Evolutionary conservation across 1,139 yeast species (phyloP), one percentile per base, ranked within the genome.

Genomic region (Lodderomyces metapsilosis): DNA sequence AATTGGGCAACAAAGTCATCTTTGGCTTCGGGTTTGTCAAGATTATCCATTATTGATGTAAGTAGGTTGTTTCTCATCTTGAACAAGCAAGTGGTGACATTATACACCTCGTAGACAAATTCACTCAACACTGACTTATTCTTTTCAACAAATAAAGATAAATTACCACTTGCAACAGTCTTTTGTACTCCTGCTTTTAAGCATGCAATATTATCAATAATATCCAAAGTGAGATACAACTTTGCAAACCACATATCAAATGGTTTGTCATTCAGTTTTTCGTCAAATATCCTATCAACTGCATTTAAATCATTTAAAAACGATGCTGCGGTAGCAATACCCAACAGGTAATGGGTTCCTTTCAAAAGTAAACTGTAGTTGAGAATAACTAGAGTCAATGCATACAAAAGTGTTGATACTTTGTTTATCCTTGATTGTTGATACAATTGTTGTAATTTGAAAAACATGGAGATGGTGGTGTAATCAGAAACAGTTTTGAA

Each of bases 231-330:
- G 37, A 73, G 68, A 52, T 76, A 77, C 18, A 82, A 61, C 48
- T 79, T 71, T 10, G 80, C 76, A 42, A 77, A 63, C 20, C 28
- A 15, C 4, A 37, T 71, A 63, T 10, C 74, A 48, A 37, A 67
- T 15, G 4, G 16, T n/a, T 54, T 49, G 5, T 51, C 42, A 5
- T 38, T 36, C 15, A 37, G 36, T 33, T 48, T 48, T 38, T 49
- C 57, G 47, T 49, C 55, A 32, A 54, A 46, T 51, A 66, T 68
- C 46, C 56, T 64, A 49, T 74, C 77, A 53, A 69, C 62, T 3
- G 82, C 64, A 47, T 73, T 74, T 57, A 78, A 75, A 51, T 82
- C 88, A 56, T 79, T 78, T 53, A 83, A 77, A 9, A 81, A 68
- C 1, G 83, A 66, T 10, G 74, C 68, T 1, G 84, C 64, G 46